These are phyloP conservation scores for Xylariaceae sp. DNA, from an alignment of 2,329 filamentous ascomycete genomes.

Conservation along the genomic window DNA sequence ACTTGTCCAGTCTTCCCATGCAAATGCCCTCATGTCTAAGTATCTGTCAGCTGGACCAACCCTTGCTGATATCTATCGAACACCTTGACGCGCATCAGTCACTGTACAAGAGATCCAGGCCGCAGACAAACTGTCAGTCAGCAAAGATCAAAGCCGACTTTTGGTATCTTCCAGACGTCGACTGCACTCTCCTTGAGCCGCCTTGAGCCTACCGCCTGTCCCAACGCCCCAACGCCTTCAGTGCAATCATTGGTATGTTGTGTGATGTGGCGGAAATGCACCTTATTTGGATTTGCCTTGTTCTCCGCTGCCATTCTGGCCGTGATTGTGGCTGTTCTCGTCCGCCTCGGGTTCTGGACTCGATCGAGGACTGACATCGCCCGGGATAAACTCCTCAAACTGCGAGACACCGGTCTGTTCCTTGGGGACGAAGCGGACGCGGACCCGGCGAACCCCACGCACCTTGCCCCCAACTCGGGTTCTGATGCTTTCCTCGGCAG, in stretches of 20 bases:
- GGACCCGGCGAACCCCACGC: constrained; percentile 74
- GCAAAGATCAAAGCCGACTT: constrained; percentile 1
- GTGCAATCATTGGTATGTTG: constrained; percentile 1
- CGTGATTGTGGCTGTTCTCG: constrained; percentile 37
- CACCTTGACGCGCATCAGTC: too few species aligned
- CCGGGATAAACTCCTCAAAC: constrained; percentile 73
- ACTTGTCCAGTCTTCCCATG: too few species aligned
- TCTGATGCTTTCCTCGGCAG: constrained; percentile 68
- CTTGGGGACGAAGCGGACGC: constrained; percentile 72
- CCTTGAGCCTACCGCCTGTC: too few species aligned
- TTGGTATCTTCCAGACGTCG: constrained; percentile 14
- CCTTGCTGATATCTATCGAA: too few species aligned
- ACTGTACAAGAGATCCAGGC: too few species aligned
- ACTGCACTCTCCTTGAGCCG: too few species aligned
- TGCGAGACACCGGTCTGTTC: constrained; percentile 48
- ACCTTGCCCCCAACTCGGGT: constrained; percentile 67
- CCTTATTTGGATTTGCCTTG: constrained; percentile 12
- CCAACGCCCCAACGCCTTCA: constrained; percentile 21
- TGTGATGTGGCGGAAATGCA: background rate
- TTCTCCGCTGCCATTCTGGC: constrained; percentile 26
- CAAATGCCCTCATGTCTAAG: too few species aligned
- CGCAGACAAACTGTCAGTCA: too few species aligned
- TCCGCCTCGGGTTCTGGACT: constrained; percentile 56
- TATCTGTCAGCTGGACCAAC: too few species aligned
- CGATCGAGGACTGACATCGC: constrained; percentile 48